Evolutionary conservation across 2,329 filamentous ascomycete species (phyloP).

Genomic region (Pyrenochaeta sp.): DNA sequence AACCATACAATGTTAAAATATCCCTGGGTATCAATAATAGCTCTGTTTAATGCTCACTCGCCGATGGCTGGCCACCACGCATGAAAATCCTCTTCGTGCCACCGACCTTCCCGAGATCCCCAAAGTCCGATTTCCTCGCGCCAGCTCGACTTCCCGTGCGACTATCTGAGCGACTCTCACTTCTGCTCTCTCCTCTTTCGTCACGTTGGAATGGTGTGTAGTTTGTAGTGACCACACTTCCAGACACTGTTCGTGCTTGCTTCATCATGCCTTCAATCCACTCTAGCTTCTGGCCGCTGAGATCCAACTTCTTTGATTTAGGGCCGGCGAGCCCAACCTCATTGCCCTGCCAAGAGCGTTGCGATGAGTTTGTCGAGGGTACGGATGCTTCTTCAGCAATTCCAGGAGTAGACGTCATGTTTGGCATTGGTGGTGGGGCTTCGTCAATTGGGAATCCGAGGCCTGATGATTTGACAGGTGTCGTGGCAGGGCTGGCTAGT

Average conservation of each 20-base stretch:
- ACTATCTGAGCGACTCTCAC: slow-evolving; percentile 40
- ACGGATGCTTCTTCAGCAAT: slow-evolving; percentile 36
- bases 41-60: slow-evolving; percentile 12
- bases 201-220: slow-evolving; percentile 24
- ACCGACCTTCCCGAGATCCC: slow-evolving; percentile 75
- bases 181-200: slow-evolving; percentile 36
- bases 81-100: slow-evolving; percentile 77
- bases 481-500: slow-evolving; percentile 34
- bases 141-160: slow-evolving; percentile 23
- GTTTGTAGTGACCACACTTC: slow-evolving; percentile 52
- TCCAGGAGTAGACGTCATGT: slow-evolving; percentile 33
- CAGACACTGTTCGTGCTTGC: slow-evolving; percentile 76
- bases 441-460: slow-evolving; percentile 27
- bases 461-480: slow-evolving; percentile 35
- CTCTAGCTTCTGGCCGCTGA: slow-evolving; percentile 74
- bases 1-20: neutral
- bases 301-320: slow-evolving; percentile 68
- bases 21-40: neutral
- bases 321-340: slow-evolving; percentile 76
- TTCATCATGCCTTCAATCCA: slow-evolving; percentile 88
- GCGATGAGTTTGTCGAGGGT: slow-evolving; percentile 38
- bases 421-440: slow-evolving; percentile 33
- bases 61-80: slow-evolving; percentile 39
- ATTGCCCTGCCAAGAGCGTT: slow-evolving; percentile 47
- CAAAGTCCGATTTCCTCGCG: slow-evolving; percentile 59